phyloP scores from a whole-genome alignment of 169 alveolate species.

The Theileria parva region DNA sequence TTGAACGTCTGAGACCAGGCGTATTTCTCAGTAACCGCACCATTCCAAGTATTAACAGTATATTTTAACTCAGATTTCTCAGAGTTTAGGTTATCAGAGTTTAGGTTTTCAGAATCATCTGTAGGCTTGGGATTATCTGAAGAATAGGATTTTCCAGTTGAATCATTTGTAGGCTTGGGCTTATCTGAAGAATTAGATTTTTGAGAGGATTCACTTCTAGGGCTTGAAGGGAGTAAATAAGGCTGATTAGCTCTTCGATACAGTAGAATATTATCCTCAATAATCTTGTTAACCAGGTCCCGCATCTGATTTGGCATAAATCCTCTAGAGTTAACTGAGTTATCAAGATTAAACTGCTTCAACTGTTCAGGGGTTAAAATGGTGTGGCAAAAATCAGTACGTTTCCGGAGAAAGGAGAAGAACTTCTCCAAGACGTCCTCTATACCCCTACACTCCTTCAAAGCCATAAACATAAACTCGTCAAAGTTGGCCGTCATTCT shows the following conservation, averaged over 20 bases:
- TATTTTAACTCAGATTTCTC: not conserved
- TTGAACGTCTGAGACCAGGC: slow-evolving; percentile 75
- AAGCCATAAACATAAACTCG: slow-evolving; percentile 61
- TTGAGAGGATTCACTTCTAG: not conserved
- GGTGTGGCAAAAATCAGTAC: slow-evolving; percentile 66
- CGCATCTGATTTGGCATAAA: slow-evolving; percentile 40
- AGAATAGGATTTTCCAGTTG: not conserved
- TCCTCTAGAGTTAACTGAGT: slow-evolving; percentile 54
- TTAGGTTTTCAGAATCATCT: not conserved
- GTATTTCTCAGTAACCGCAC: slow-evolving; percentile 69
- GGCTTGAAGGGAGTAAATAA: slow-evolving; percentile 28
- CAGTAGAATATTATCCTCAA: slow-evolving; percentile 24
- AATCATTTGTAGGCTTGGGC: not conserved
- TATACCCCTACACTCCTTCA: slow-evolving; percentile 36
- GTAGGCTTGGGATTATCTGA: not conserved
- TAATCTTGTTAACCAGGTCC: slow-evolving; percentile 21
- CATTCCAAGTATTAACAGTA: slow-evolving; percentile 69
- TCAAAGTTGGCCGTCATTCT: slow-evolving; percentile 41
- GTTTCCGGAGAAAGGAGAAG: slow-evolving; percentile 60
- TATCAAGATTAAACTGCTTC: slow-evolving; percentile 23
- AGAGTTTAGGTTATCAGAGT: not conserved
- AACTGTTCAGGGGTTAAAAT: slow-evolving; percentile 21
- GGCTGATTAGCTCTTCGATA: slow-evolving; percentile 55
- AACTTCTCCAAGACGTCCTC: slow-evolving; percentile 58
- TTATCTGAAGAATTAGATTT: not conserved